These are phyloP conservation scores for Oenanthe sinensis DNA, from an alignment of 129 eudicot genomes.

Conservation along the genomic window DNA sequence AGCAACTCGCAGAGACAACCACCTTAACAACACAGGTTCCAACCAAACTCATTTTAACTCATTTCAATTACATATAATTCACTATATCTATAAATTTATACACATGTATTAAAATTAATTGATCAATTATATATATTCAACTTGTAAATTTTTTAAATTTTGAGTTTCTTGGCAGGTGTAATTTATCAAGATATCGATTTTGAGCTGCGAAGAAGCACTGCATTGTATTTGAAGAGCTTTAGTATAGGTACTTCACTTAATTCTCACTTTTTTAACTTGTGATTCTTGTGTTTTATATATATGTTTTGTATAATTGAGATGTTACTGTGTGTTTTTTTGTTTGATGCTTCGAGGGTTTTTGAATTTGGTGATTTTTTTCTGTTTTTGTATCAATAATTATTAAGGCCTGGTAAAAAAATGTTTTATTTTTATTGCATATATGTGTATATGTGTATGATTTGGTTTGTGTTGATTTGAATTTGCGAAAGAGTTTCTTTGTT, in stretches of 20 bases:
- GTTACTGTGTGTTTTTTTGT: not conserved
- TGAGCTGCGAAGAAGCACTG: not conserved
- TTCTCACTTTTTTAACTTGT: not conserved
- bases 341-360: not conserved
- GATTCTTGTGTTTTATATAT: not conserved
- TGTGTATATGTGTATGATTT: not conserved
- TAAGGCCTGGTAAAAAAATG: no score
- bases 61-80: not conserved
- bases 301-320: not conserved
- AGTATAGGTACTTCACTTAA: not conserved
- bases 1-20: not conserved
- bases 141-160: not conserved
- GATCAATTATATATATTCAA: not conserved
- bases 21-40: not conserved
- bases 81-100: not conserved
- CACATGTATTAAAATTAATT: not conserved
- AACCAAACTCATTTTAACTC: not conserved
- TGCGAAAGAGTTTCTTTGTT: not conserved
- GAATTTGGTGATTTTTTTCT: not conserved
- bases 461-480: not conserved
- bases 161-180: not conserved
- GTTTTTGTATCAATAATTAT: not conserved
- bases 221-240: conserved; percentile 1
- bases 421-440: not conserved
- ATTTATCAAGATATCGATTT: not conserved